These are phyloP conservation scores for Passalora sequoiae DNA, from an alignment of 2,329 filamentous ascomycete species.

Conservation along the genomic window DNA sequence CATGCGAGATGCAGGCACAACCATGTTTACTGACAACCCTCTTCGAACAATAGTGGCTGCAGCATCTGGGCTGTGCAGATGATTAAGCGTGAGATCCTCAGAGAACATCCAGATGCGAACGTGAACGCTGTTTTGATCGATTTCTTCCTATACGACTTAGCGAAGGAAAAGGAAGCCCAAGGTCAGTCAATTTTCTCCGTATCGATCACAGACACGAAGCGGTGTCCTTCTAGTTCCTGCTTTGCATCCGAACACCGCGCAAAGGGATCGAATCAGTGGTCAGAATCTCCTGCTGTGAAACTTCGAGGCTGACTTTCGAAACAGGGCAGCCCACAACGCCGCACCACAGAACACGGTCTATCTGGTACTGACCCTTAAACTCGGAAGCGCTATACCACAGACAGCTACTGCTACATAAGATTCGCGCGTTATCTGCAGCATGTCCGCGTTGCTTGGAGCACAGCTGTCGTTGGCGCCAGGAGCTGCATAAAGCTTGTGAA, in stretches of 20 bases:
- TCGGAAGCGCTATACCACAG: too few relatives aligned
- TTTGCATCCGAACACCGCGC: not conserved
- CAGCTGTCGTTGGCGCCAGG: too few relatives aligned
- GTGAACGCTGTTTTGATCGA: constrained; percentile 91
- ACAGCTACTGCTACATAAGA: too few relatives aligned
- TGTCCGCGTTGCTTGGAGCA: too few relatives aligned
- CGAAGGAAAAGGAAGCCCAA: constrained; percentile 71
- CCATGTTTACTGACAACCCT: constrained; percentile 8
- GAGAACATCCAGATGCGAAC: constrained; percentile 62
- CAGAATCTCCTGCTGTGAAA: constrained; percentile 6
- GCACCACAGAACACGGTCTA: constrained; percentile 18
- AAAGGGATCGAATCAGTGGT: constrained; percentile 7
- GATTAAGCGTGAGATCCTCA: constrained; percentile 73
- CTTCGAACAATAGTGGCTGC: constrained; percentile 55
- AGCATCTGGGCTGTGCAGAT: constrained; percentile 96
- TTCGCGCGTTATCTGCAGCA: too few relatives aligned
- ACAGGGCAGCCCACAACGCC: constrained; percentile 18
- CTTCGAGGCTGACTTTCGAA: constrained; percentile 11
- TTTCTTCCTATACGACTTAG: constrained; percentile 93
- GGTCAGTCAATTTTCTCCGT: constrained; percentile 27
- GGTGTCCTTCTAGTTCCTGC: constrained; percentile 1
- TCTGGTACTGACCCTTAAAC: constrained; percentile 21
- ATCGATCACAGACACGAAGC: not conserved
- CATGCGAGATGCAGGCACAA: constrained; percentile 1
- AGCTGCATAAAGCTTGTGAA: constrained; percentile 7